Evolutionary conservation across 1,139 yeast species (phyloP), one percentile per base, ranked within the genome.

Genomic region (Taiozyma sp.): DNA sequence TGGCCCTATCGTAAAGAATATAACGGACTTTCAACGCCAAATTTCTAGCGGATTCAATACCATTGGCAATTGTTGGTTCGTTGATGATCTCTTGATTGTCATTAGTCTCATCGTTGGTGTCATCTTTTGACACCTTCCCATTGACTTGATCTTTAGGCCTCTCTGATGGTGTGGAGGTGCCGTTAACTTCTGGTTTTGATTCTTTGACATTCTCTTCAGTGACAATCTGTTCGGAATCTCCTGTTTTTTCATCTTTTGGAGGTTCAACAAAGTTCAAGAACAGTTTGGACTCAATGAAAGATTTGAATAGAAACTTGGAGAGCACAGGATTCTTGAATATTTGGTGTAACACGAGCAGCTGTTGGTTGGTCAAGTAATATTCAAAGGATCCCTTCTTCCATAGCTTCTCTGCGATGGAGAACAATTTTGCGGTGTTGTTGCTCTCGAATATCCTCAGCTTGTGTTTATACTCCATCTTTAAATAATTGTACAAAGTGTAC

Each of bases 1-100:
- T 76, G 8, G 91, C 93, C 61, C 81, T 83, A 59, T 86, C 92
- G 82, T 89, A 87, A 28, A 87, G 70, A 22, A 86, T 75, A 58
- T 85, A 86, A 58, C 93, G 72, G 39, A 86, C 69, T 56, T 83
- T 86, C 49, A 86, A 70, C 4, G 90, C 84, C 46, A 86, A 68
- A 50, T 76, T 71, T 51, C 79, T 78, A 16, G 82, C 70, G 47
- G 84, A 77, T 63, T 74, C 61, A 58, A 63, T 29, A 77, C 89
- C 65, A 73, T 81, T 66, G 14, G 60, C 72, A 80, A 60, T 52
- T 51, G 70, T 49, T 61, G 70, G 52, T 57, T 67, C 54, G 64
- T 65, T 68, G 27, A 68, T 53, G 48, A 66, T 69, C 9, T 64
- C 52, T 44, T 65, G 63, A 32, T 19, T 42, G 22, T 24, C 52